Percentiles rank a stretch among this genome's conserved stretches.
Evolutionary conservation across 106 monocot species (phyloP).

Genomic region (Vanilla planifolia): DNA sequence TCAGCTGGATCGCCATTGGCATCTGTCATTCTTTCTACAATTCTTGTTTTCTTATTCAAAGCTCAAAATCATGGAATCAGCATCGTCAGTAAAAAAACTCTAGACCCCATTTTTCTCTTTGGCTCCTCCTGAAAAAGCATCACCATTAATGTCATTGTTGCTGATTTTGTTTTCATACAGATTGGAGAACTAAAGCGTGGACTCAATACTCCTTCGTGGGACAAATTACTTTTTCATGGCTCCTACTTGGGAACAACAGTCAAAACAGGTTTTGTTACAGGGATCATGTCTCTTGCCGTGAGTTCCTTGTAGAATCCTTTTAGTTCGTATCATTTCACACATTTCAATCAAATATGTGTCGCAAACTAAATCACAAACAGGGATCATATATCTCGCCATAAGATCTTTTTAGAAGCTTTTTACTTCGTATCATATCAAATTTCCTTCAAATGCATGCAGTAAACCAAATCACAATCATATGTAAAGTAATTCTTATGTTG

Average conservation of each 20-base stretch:
- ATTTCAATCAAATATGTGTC: too few species aligned
- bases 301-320: too few species aligned
- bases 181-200: conserved; percentile 16
- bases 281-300: conserved; percentile 17
- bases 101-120: neutral
- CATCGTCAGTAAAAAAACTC: conserved; percentile 55
- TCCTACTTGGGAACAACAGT: neutral
- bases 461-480: too few species aligned
- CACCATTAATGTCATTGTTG: neutral
- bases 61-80: conserved; percentile 66
- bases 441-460: too few species aligned
- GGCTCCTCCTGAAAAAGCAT: neutral
- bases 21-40: conserved; percentile 72
- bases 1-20: conserved; percentile 80
- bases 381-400: too few species aligned
- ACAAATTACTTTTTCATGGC: conserved; percentile 15
- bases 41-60: conserved; percentile 55
- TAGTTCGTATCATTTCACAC: too few species aligned
- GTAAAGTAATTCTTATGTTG: too few species aligned
- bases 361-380: too few species aligned
- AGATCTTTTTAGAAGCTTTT: too few species aligned
- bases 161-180: conserved; percentile 2
- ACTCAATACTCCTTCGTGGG: conserved; percentile 17
- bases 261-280: conserved; percentile 11
- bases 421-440: too few species aligned